Evolutionary conservation across 2,329 filamentous ascomycete genomes (phyloP).

Genomic region (Neurospora sp.): DNA sequence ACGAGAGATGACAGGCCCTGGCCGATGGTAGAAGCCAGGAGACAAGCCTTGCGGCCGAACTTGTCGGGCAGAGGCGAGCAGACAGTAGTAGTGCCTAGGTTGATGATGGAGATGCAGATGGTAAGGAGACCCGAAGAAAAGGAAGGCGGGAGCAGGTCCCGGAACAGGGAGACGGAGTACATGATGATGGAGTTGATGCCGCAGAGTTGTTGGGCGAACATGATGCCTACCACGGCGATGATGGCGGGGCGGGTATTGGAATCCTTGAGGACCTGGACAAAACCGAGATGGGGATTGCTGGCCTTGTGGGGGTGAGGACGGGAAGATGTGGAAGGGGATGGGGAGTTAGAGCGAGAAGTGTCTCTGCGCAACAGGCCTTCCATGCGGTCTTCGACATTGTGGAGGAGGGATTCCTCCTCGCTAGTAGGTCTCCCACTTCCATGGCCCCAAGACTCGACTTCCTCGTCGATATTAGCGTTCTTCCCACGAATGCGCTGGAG

Average conservation of each 20-base stretch:
- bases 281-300: constrained; percentile 38
- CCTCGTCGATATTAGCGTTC: constrained; percentile 59
- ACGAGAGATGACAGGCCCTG: constrained; percentile 73
- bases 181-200: constrained; percentile 97
- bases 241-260: constrained; percentile 62
- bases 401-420: constrained; percentile 65
- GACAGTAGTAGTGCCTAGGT: constrained; percentile 70
- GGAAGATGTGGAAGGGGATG: constrained; percentile 2
- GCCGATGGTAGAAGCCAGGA: constrained; percentile 72
- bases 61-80: constrained; percentile 81
- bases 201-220: constrained; percentile 86
- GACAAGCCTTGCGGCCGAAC: constrained; percentile 76
- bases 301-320: constrained; percentile 3
- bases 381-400: constrained; percentile 20
- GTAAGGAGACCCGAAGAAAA: constrained; percentile 63
- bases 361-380: neutral
- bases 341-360: neutral
- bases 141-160: constrained; percentile 68
- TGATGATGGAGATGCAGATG: constrained; percentile 77
- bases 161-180: constrained; percentile 90
- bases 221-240: constrained; percentile 77
- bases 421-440: constrained; percentile 33
- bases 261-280: constrained; percentile 57
- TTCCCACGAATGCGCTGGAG: constrained; percentile 70
- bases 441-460: constrained; percentile 54